Base-by-base conservation (phyloP, 768 basidiomycete species). In the Lactarius evosmus region DNA sequence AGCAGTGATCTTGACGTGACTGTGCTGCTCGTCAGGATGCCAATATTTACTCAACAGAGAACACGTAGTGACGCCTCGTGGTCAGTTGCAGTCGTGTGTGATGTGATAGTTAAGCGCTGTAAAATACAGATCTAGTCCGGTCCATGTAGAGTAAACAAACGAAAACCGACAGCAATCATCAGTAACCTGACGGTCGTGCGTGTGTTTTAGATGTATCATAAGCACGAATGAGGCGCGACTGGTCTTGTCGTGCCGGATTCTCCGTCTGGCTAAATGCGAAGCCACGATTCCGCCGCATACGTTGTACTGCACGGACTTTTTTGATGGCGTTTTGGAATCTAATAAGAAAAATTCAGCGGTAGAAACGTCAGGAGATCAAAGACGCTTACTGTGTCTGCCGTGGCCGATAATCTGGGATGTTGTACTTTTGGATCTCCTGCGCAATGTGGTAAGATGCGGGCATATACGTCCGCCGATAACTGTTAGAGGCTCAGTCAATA, bases 261-360 rank as follows among this genome's bases (percentile, higher is more conserved):
- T 98, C 95, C 3, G 95, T 97, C 75, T 98, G 95, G 74, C 91
- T 94, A 80, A 99, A 99, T 4, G 97, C 97, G 73, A 98, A 99
- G 3, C 97, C 97, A 54, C 97, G 87, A 66, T 93, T 97, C 61
- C 93, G 83, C 16, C 97, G 88, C 91, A 98, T 93, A 36, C 97
- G 86, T 73, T 99, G 97, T 2, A 95, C 92, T 0, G 97, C 97
- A n/a, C 97, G 86, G 14, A 99, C 97, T 75, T 99, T 99, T 77
- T 98, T 98, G 82, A 99, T 99, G 17, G 97, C 97, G 74, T 98
- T 97, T 75, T 98, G 95, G 78, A 97, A 97, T 75, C 93, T 95
- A 62, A 7, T 33, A 56, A 30, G 63, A 40, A 34, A 44, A 17
- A 36, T 40, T 70, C 32, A 69, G 57, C 55, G 61, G 40, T 34